Evolutionary conservation across 306 rosid genomes (phyloP).

Genomic region (Quillaja saponaria): DNA sequence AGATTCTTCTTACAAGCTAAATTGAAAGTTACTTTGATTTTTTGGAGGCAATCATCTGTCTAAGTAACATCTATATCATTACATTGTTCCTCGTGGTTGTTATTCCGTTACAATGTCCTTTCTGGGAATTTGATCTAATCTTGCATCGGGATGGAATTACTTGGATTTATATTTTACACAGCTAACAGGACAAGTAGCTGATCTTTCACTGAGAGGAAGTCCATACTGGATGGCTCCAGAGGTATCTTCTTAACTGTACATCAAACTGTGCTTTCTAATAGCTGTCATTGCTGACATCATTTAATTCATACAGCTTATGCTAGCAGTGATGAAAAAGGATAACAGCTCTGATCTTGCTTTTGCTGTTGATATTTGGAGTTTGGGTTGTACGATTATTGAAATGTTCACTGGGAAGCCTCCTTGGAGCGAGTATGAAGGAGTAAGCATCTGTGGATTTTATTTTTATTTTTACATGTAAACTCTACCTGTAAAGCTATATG

Average conservation of each 20-base stretch:
- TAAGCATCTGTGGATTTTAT: conserved; percentile 38
- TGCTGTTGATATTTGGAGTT: conserved; percentile 94
- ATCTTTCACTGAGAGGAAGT: conserved; percentile 93
- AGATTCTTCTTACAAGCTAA: conserved; percentile 1
- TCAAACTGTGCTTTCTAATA: not conserved
- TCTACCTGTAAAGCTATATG: no score
- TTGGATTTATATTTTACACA: conserved; percentile 44
- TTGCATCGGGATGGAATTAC: not conserved
- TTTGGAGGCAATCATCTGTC: not conserved
- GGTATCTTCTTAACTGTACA: conserved; percentile 52
- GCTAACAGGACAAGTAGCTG: conserved; percentile 78
- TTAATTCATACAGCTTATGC: conserved; percentile 66
- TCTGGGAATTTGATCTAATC: conserved; percentile 2
- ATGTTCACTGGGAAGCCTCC: conserved; percentile 97
- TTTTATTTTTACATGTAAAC: not conserved
- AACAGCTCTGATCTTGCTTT: conserved; percentile 79
- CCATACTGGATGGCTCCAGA: conserved; percentile 99
- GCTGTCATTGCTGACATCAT: conserved; percentile 27
- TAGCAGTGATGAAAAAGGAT: conserved; percentile 75
- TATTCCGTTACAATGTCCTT: conserved; percentile 4
- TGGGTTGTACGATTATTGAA: conserved; percentile 95
- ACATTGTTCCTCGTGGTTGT: conserved; percentile 10
- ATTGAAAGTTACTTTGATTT: conserved; percentile 2
- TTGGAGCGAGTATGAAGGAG: conserved; percentile 97
- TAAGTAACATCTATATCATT: not conserved